Evolutionary conservation across 768 basidiomycete genomes (phyloP), one percentile per base, ranked within the genome.

Genomic region (Tulasnella sp.): DNA sequence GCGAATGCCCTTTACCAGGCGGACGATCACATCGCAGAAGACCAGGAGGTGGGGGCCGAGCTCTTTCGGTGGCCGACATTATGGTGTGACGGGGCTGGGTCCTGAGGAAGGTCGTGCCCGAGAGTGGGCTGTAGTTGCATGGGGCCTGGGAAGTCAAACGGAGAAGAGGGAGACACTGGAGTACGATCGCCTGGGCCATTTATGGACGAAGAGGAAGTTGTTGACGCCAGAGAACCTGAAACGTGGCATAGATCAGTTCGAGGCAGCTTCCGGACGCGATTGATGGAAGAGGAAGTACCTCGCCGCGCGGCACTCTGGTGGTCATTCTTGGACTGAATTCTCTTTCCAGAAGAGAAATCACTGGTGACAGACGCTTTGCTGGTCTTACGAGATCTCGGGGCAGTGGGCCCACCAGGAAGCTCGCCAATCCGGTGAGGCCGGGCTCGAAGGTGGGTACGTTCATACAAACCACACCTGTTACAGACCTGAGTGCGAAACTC

Each of bases 381-480:
- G 32, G 29, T 86, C 84, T 90, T 93, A 79, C 93, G 88, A 16
- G 92, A 90, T 85, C 94, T 94, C 84, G 51, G 39, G 16, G 91
- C 91, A 20, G 75, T 39, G 16, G 55, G 15, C n/a, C 93, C 93
- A 0, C 93, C 91, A 6, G 93, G 90, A 57, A 95, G 88, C 84
- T 95, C 94, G 83, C 95, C 94, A 80, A 95, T 95, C 75, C 93
- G 91, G 23, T 94, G 87, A 10, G 94, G 94, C 16, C 94, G 88
- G 5, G 93, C 90, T 32, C 94, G 89, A 77, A 95, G 84, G 81
- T 95, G 94, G 16, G 94, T 95, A 82, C 94, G 92, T 84, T 95
- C 94, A 82, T 95, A 95, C 51, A 95, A 88, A 13, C 94, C 94
- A 80, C 94, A 95, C 86, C 95, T 95, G 88, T 95, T 95, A 88